Percentiles rank a stretch among this genome's conserved stretches.
phyloP scores from a whole-genome alignment of 2,329 filamentous ascomycete species.

The Leptosphaerulina australis region DNA sequence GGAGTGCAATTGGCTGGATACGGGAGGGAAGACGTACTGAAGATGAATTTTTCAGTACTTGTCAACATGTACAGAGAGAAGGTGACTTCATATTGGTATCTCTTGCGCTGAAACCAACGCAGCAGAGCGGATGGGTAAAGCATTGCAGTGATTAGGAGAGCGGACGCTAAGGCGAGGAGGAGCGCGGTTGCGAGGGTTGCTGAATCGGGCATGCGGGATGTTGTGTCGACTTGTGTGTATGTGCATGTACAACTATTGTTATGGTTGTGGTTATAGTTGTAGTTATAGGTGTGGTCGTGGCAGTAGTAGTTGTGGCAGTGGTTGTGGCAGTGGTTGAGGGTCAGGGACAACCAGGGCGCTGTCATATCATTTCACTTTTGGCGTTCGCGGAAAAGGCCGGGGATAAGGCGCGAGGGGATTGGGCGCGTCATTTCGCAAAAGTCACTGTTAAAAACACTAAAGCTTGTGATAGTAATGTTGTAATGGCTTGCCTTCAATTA shows the following conservation, averaged over 20 bases:
- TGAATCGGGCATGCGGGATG: conserved; percentile 39
- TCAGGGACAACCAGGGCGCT: conserved; percentile 6
- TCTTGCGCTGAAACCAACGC: conserved; percentile 90
- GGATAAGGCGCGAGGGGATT: conserved; percentile 17
- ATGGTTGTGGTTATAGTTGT: no score
- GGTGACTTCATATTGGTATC: conserved; percentile 98
- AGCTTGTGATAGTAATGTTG: background rate
- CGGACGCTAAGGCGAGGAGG: conserved; percentile 45
- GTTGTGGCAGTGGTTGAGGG: background rate
- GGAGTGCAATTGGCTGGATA: no score
- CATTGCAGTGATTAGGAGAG: conserved; percentile 53
- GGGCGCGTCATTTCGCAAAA: conserved; percentile 8
- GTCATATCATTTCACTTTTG: conserved; percentile 19
- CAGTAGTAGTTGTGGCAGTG: no score
- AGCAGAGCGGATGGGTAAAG: conserved; percentile 63
- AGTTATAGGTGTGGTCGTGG: no score
- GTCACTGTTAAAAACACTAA: background rate
- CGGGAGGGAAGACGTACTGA: conserved; percentile 71
- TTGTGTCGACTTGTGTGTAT: conserved; percentile 1
- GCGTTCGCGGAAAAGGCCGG: conserved; percentile 16
- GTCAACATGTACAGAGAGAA: conserved; percentile 98
- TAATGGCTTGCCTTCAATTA: background rate
- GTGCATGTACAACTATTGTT: background rate
- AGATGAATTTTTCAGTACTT: conserved; percentile 92
- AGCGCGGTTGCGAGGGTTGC: conserved; percentile 43